These are phyloP conservation scores for Immersiporthe knoxdaviesiana DNA, from an alignment of 2,329 filamentous ascomycete genomes.

Conservation along the genomic window DNA sequence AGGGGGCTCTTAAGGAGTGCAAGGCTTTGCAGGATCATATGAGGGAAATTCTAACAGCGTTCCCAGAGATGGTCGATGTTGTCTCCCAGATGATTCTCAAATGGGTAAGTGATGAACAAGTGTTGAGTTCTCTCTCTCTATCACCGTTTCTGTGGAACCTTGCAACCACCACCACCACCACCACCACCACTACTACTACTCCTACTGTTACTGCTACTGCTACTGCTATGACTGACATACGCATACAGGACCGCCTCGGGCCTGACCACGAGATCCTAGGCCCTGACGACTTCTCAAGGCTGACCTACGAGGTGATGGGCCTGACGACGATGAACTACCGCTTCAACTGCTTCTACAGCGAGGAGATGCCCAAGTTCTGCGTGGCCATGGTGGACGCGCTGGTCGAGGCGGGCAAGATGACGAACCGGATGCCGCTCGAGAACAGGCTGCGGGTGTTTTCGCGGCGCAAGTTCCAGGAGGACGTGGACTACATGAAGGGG, in stretches of 20 bases:
- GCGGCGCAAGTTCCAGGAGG: slow-evolving; percentile 27
- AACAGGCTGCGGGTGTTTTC: slow-evolving; percentile 27
- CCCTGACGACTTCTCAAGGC: slow-evolving; percentile 30
- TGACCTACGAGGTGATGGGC: slow-evolving; percentile 32
- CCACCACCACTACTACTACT: too few species aligned
- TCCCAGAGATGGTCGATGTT: slow-evolving; percentile 30
- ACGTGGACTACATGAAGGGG: slow-evolving; percentile 29
- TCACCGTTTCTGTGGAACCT: background rate
- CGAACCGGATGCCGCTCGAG: slow-evolving; percentile 25
- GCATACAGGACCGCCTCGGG: slow-evolving; percentile 26
- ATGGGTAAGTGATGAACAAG: slow-evolving; percentile 20
- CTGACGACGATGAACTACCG: slow-evolving; percentile 31
- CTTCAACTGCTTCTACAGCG: slow-evolving; percentile 32
- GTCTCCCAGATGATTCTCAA: slow-evolving; percentile 31
- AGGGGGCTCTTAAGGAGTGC: too few species aligned
- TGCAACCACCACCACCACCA: too few species aligned
- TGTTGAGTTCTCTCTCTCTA: background rate
- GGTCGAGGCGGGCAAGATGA: slow-evolving; percentile 29
- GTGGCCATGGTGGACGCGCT: slow-evolving; percentile 29
- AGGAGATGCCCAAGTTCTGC: slow-evolving; percentile 29
- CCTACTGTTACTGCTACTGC: too few species aligned
- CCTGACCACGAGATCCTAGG: slow-evolving; percentile 28
- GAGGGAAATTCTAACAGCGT: background rate
- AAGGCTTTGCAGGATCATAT: too few species aligned
- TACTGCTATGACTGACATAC: too few species aligned